phyloP scores from a whole-genome alignment of 2,329 filamentous ascomycete species.

The Alternaria metachromatica region DNA sequence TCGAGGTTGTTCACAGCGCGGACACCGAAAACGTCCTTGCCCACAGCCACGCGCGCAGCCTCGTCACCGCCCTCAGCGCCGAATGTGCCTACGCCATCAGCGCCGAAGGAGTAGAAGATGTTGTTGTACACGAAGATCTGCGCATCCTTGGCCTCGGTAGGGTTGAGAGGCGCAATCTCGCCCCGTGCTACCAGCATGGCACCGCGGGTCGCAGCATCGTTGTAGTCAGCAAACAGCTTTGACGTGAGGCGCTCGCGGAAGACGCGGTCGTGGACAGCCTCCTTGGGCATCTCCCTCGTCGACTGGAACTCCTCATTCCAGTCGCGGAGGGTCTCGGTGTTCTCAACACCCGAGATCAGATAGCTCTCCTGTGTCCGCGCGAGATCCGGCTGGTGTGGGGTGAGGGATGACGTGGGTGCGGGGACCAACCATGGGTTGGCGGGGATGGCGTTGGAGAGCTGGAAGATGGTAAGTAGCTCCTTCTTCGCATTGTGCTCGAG shows the following conservation, averaged over 20 bases:
- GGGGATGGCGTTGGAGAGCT: conserved; percentile 93
- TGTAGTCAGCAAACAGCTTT: conserved; percentile 97
- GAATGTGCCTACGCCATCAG: conserved; percentile 96
- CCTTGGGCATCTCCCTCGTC: conserved; percentile 90
- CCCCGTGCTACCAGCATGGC: conserved; percentile 91
- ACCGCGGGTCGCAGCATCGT: conserved; percentile 89
- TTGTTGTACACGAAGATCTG: conserved; percentile 99
- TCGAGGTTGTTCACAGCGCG: conserved; percentile 96
- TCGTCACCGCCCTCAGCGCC: conserved; percentile 96
- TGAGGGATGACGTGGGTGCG: conserved; percentile 67
- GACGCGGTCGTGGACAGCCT: conserved; percentile 92
- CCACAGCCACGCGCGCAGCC: conserved; percentile 91
- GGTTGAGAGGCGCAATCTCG: conserved; percentile 92
- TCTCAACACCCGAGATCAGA: conserved; percentile 87
- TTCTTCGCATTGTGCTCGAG: conserved; percentile 84
- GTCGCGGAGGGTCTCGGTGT: conserved; percentile 90
- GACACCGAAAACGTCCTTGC: conserved; percentile 94
- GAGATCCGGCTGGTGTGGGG: conserved; percentile 79
- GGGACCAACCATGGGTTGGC: conserved; percentile 91
- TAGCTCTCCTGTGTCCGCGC: conserved; percentile 93
- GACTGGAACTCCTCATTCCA: conserved; percentile 99
- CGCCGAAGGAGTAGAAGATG: conserved; percentile 98
- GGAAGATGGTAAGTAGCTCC: conserved; percentile 90
- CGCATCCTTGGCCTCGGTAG: conserved; percentile 88
- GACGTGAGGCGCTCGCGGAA: conserved; percentile 93